These are phyloP conservation scores for Amphichorda felina DNA, from an alignment of 2,329 filamentous ascomycete species.

Conservation along the genomic window DNA sequence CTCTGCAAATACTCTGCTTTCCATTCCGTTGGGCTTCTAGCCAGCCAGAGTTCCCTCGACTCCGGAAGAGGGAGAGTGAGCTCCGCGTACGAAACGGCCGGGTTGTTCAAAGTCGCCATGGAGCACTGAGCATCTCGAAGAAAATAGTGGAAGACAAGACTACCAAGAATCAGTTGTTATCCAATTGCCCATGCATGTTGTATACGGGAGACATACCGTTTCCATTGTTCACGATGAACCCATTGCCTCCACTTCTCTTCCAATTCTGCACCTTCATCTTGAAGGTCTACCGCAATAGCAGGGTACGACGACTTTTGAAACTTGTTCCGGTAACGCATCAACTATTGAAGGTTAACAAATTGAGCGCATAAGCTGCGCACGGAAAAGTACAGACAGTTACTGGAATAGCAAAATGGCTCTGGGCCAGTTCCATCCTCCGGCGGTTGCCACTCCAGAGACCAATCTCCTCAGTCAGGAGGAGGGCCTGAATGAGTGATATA, in stretches of 20 bases:
- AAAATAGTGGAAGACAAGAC: conserved; percentile 53
- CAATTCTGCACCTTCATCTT: conserved; percentile 43
- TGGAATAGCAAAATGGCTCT: conserved; percentile 33
- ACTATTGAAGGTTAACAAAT: conserved; percentile 17
- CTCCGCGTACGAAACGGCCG: conserved; percentile 57
- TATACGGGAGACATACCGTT: conserved; percentile 30
- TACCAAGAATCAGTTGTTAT: conserved; percentile 11
- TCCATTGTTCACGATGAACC: conserved; percentile 54
- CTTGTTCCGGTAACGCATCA: conserved; percentile 43
- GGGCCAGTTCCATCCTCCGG: conserved; percentile 44
- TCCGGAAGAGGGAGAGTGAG: conserved; percentile 54
- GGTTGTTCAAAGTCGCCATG: conserved; percentile 53
- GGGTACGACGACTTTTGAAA: conserved; percentile 46
- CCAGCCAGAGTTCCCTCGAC: conserved; percentile 52
- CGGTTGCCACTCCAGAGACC: conserved; percentile 43
- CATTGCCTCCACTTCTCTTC: conserved; percentile 55
- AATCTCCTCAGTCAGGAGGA: conserved; percentile 35
- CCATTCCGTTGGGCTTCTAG: conserved; percentile 52
- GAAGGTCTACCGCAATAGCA: conserved; percentile 32
- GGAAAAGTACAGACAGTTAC: conserved; percentile 25
- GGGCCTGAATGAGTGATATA: conserved; percentile 25
- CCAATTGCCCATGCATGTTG: not conserved
- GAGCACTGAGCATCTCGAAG: conserved; percentile 55
- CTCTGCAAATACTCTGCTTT: conserved; percentile 42
- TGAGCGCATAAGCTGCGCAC: no score